Evolutionary conservation across 345 rosid genomes (phyloP).

Genomic region (Pelargonium nanum): DNA sequence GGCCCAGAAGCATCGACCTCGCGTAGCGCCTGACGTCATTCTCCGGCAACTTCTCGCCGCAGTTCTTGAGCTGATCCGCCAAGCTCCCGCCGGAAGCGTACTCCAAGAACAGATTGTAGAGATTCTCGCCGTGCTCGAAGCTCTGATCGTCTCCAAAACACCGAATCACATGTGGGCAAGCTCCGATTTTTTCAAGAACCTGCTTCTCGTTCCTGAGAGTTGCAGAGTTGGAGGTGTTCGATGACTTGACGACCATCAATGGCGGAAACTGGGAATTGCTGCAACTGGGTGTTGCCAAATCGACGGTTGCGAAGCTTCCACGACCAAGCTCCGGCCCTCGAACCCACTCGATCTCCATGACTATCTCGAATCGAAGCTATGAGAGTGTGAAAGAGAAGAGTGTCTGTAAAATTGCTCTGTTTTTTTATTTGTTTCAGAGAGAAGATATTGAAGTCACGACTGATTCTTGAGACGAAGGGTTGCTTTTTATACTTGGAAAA

Average conservation of each 20-base stretch:
- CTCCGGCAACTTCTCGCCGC: conserved; percentile 17
- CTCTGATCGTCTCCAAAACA: conserved; percentile 15
- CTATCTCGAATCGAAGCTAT: background rate
- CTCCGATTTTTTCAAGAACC: conserved; percentile 10
- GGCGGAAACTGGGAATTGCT: conserved; percentile 2
- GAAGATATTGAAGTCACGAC: background rate
- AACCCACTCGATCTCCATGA: conserved; percentile 21
- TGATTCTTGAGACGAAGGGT: background rate
- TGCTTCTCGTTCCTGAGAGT: conserved; percentile 20
- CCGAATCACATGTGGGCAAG: conserved; percentile 11
- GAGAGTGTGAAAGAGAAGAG: no score
- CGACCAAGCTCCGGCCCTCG: conserved; percentile 20
- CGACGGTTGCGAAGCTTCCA: conserved; percentile 20
- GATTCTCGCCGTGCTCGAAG: conserved; percentile 6
- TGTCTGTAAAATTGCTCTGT: background rate
- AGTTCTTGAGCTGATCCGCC: conserved; percentile 8
- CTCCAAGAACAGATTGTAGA: conserved; percentile 18
- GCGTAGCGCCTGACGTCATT: conserved; percentile 8
- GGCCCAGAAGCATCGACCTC: conserved; percentile 19
- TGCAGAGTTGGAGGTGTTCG: conserved; percentile 6
- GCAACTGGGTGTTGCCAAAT: conserved; percentile 10
- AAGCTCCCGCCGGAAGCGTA: conserved; percentile 23
- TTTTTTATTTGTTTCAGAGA: background rate
- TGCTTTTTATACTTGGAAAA: background rate
- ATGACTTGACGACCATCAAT: conserved; percentile 24